A percentile compares a stretch with the other conserved stretches of the same genome.
Evolutionary conservation across 768 basidiomycete species (phyloP).

Genomic region (Atractiella rhizophila): DNA sequence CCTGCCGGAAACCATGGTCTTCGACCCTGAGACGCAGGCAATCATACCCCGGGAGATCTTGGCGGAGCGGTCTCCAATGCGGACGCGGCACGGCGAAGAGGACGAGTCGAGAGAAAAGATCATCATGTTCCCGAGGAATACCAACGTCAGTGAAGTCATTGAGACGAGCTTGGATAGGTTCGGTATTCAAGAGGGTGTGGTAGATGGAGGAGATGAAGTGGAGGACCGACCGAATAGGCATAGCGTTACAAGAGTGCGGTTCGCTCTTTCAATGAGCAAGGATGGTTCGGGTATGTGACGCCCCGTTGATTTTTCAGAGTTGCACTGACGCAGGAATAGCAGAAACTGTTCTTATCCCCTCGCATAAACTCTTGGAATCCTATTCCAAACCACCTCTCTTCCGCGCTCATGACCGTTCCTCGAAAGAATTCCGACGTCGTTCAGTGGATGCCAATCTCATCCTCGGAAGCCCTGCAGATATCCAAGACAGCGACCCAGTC

Average conservation of each 20-base stretch:
- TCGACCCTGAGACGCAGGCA: constrained; percentile 75
- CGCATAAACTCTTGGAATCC: constrained; percentile 62
- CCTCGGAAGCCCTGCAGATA: constrained; percentile 44
- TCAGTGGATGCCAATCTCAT: constrained; percentile 58
- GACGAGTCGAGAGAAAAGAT: constrained; percentile 47
- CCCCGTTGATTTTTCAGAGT: neutral
- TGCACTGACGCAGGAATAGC: neutral
- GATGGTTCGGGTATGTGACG: constrained; percentile 24
- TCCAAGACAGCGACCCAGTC: constrained; percentile 56
- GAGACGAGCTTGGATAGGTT: constrained; percentile 78
- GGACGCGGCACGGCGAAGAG: constrained; percentile 31
- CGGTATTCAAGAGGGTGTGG: constrained; percentile 87
- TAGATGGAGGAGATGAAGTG: constrained; percentile 91
- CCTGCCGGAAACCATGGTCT: constrained; percentile 78
- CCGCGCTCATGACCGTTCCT: constrained; percentile 36
- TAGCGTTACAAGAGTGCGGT: constrained; percentile 52
- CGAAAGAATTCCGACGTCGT: constrained; percentile 45
- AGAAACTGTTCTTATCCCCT: constrained; percentile 58
- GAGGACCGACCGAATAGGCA: constrained; percentile 76
- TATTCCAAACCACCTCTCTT: constrained; percentile 46
- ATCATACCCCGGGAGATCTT: constrained; percentile 66
- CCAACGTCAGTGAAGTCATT: constrained; percentile 86
- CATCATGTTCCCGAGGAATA: constrained; percentile 77
- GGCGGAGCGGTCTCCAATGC: constrained; percentile 25
- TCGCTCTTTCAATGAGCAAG: constrained; percentile 32